phyloP scores from a whole-genome alignment of 805 yeast species.

The Wickerhamomyces subpelliculosus region DNA sequence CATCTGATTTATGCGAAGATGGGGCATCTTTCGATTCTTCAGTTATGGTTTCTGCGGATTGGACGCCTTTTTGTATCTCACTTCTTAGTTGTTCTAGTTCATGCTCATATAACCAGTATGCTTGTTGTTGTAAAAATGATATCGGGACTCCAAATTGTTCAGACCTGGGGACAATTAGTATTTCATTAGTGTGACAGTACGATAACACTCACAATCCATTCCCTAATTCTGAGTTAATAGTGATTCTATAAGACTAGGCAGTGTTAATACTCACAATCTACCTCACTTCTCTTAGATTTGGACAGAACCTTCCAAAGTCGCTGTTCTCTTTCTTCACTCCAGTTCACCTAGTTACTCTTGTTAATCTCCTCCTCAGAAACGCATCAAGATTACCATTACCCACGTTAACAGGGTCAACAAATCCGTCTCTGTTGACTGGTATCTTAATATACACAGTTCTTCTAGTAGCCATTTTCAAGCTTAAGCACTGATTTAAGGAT shows the following conservation, averaged over 20 bases:
- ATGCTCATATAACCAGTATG: slow-evolving; percentile 22
- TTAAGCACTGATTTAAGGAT: no score
- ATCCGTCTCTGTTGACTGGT: slow-evolving; percentile 19
- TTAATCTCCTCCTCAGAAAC: no score
- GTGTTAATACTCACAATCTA: slow-evolving; percentile 11
- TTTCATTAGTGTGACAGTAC: not conserved
- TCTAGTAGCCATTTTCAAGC: not conserved
- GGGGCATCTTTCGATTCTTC: not conserved
- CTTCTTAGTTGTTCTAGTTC: slow-evolving; percentile 19
- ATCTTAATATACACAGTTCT: slow-evolving; percentile 16
- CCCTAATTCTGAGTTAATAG: not conserved
- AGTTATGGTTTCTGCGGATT: slow-evolving; percentile 9
- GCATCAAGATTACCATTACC: no score
- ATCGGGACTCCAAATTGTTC: slow-evolving; percentile 17
- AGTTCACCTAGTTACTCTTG: slow-evolving; percentile 16
- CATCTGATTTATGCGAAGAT: not conserved
- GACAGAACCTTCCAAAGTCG: slow-evolving; percentile 19
- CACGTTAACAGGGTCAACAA: slow-evolving; percentile 18
- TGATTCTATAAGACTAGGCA: no score
- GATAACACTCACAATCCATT: not conserved
- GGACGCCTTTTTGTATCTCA: slow-evolving; percentile 15
- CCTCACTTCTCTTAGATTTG: slow-evolving; percentile 18
- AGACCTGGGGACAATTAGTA: slow-evolving; percentile 5
- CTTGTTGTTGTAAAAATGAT: slow-evolving; percentile 21
- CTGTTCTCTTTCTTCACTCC: slow-evolving; percentile 19